phyloP scores from a whole-genome alignment of 2,329 filamentous ascomycete species.

The Cordyceps sp. region DNA sequence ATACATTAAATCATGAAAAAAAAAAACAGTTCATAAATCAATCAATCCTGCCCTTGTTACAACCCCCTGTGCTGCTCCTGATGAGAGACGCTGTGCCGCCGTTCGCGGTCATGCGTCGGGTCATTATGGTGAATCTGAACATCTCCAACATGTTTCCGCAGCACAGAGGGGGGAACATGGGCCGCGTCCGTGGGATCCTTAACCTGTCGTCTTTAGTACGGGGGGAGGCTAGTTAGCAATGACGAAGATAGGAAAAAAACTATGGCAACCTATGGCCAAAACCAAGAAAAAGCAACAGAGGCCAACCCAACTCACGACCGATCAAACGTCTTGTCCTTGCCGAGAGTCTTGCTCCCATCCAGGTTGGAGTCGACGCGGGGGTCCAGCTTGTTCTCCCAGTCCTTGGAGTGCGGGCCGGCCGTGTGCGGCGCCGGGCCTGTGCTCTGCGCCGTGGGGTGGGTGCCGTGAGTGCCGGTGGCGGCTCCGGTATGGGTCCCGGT shows the following conservation, averaged over 20 bases:
- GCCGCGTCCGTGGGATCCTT: conserved; percentile 36
- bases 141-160: too few relatives aligned
- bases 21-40: too few relatives aligned
- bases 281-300: too few relatives aligned
- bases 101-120: too few relatives aligned
- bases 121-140: too few relatives aligned
- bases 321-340: conserved; percentile 31
- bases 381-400: conserved; percentile 37
- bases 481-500: conserved; percentile 5
- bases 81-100: too few relatives aligned
- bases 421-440: conserved; percentile 16
- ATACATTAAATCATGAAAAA: too few relatives aligned
- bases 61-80: too few relatives aligned
- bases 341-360: conserved; percentile 35
- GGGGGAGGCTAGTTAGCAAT: conserved; percentile 1
- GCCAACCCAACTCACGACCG: conserved; percentile 16
- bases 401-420: conserved; percentile 28
- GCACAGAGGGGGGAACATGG: conserved; percentile 38
- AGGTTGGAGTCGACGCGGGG: conserved; percentile 38
- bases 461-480: neutral
- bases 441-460: neutral
- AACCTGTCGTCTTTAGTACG: conserved; percentile 6
- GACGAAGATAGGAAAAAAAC: too few relatives aligned
- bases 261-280: too few relatives aligned
- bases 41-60: too few relatives aligned